Base-by-base conservation (phyloP, 1,139 yeast species). In the Debaryomyces sp. region DNA sequence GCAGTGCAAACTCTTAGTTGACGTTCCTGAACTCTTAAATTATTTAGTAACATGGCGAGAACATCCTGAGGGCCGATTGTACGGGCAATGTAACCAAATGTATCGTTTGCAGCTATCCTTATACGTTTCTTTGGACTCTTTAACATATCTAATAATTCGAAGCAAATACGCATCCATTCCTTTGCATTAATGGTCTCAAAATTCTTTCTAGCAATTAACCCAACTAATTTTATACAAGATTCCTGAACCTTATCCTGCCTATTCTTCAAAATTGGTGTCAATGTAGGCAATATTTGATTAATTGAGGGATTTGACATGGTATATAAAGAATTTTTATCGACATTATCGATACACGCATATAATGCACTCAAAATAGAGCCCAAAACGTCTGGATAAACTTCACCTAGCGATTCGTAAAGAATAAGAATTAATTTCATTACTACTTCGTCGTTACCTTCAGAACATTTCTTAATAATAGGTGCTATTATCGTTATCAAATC, bases 31-130 rank as follows among this genome's bases (percentile, higher is more conserved):
- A 92, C 96, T 51, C 90, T 78, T 54, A 95, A 72, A 58, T 94
- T 94, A 57, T 89, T 89, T 49, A 95, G 73, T 33, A 95, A 71
- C 57, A 96, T 88, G 0, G 89, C 94, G 30, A 94, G 70, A 3
- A 95, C 96, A 65, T 94, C 99, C 54, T 90, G 96, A 0, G 99
- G 99, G 0, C 99, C 99, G 49, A 95, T 87, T 0, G 97, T 96
- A 56, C 82, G 82, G 1, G 99, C 94, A 54, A 95, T 92, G 49
- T 81, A 80, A 0, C 99, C 99, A 73, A 95, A 94, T 0, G 99
- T 90, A 27, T 81, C 82, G 61, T 92, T 95, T 0, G 99, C 96
- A 1, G 95, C 89, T 38, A 86, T 77, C 53, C 98, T 73, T 44
- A 92, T 89, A 24, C 85, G 76, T 60, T 88, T 90, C 50, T 81